Evolutionary conservation across 164 flowering plant species (phyloP).

Genomic region (Umbellularia californica): DNA sequence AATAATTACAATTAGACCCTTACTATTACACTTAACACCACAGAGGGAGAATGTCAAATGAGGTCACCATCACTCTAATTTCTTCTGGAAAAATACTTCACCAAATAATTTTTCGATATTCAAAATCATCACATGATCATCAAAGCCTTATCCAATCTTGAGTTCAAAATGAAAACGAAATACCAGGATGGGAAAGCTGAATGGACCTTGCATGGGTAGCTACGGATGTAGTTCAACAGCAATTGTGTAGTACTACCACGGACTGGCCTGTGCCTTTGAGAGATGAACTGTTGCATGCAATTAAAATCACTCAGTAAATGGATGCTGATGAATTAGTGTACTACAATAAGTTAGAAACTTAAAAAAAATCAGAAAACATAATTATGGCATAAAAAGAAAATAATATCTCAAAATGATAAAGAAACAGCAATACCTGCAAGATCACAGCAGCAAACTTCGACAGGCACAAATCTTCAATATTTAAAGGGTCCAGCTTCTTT

Average conservation of each 20-base stretch:
- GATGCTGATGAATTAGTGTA: not conserved
- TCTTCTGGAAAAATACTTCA: no score
- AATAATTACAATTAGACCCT: no score
- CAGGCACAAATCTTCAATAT: constrained; percentile 54
- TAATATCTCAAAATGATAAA: not conserved
- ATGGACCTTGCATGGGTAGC: constrained; percentile 78
- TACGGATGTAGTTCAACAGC: constrained; percentile 59
- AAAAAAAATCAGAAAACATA: no score
- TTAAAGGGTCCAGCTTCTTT: constrained; percentile 43
- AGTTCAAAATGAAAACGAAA: constrained; percentile 5
- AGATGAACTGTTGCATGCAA: constrained; percentile 52
- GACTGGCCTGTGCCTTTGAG: constrained; percentile 78
- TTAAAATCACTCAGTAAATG: not conserved
- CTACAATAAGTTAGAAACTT: not conserved
- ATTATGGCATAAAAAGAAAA: not conserved
- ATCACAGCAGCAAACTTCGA: constrained; percentile 60
- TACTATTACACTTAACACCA: no score
- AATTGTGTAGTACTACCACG: constrained; percentile 65
- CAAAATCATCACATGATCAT: no score
- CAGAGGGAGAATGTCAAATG: no score
- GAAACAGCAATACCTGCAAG: constrained; percentile 52
- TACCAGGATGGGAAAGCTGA: constrained; percentile 17
- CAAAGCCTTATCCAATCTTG: no score
- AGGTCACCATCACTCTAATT: no score
- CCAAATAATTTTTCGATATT: no score